phyloP scores from a whole-genome alignment of 2,329 filamentous ascomycete genomes.

The Dothistroma pini region DNA sequence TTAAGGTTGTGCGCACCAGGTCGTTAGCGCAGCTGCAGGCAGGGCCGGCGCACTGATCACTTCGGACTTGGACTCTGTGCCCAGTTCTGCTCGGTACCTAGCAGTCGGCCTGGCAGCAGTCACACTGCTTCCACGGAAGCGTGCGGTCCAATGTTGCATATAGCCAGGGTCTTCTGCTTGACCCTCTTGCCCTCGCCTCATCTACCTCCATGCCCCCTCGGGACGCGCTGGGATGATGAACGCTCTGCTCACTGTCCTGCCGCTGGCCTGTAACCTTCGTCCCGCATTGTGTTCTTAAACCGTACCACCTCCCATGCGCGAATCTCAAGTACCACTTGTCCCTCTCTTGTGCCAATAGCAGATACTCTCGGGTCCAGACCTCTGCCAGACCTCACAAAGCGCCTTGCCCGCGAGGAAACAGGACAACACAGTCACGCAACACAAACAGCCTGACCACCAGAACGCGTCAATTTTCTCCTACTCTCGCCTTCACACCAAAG shows the following conservation, averaged over 20 bases:
- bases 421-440: not conserved
- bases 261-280: constrained; percentile 20
- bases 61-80: constrained; percentile 1
- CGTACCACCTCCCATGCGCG: not conserved
- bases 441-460: not conserved
- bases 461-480: not conserved
- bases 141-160: constrained; percentile 4
- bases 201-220: constrained; percentile 15
- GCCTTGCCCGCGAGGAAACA: not conserved
- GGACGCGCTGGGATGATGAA: constrained; percentile 18
- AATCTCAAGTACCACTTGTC: not conserved
- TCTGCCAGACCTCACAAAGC: not conserved
- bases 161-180: constrained; percentile 9
- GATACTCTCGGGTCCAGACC: not conserved
- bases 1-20: constrained; percentile 2
- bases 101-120: not conserved
- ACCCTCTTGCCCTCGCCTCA: constrained; percentile 3
- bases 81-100: constrained; percentile 1
- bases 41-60: constrained; percentile 1
- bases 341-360: not conserved
- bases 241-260: constrained; percentile 15
- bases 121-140: constrained; percentile 3
- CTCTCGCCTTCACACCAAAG: not conserved
- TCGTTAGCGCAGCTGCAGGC: constrained; percentile 1
- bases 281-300: constrained; percentile 4